phyloP scores from a whole-genome alignment of 2,329 filamentous ascomycete species.

The Aspergillus neotritici region DNA sequence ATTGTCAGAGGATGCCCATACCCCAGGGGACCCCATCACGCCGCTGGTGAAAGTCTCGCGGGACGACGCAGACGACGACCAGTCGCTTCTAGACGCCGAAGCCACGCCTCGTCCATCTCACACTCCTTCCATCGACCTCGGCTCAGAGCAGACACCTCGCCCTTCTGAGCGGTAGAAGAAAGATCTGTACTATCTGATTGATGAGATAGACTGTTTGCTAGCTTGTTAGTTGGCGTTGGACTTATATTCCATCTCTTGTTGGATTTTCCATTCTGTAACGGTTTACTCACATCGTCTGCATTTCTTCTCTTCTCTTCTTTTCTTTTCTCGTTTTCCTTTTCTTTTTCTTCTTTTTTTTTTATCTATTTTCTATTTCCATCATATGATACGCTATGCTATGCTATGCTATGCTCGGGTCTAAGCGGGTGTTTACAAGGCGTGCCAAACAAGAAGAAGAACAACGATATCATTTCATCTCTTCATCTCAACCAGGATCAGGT shows the following conservation, averaged over 20 bases:
- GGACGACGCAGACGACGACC: conserved; percentile 14
- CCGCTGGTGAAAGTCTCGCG: conserved; percentile 19
- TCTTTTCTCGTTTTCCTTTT: conserved; percentile 19
- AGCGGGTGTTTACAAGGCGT: conserved; percentile 19
- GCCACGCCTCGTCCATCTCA: conserved; percentile 31
- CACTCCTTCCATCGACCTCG: conserved; percentile 22
- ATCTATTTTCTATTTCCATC: conserved; percentile 3
- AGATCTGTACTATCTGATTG: conserved; percentile 6
- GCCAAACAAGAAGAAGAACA: not conserved
- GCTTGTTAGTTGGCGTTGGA: conserved; percentile 6
- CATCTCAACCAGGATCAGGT: conserved; percentile 13
- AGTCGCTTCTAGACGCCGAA: conserved; percentile 25
- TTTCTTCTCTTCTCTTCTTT: conserved; percentile 1
- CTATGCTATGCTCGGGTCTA: not conserved
- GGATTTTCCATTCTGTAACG: no score
- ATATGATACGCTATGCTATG: conserved; percentile 1
- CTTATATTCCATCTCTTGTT: not conserved
- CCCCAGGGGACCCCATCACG: conserved; percentile 11
- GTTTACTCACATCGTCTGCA: not conserved
- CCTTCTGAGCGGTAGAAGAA: conserved; percentile 19
- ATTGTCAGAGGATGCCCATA: conserved; percentile 5
- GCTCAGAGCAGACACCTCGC: conserved; percentile 24
- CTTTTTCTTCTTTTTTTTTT: conserved; percentile 11
- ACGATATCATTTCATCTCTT: not conserved
- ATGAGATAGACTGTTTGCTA: conserved; percentile 11